phyloP scores from a whole-genome alignment of 495 filamentous ascomycete genomes.

The Xanthoparmelia taractica region DNA sequence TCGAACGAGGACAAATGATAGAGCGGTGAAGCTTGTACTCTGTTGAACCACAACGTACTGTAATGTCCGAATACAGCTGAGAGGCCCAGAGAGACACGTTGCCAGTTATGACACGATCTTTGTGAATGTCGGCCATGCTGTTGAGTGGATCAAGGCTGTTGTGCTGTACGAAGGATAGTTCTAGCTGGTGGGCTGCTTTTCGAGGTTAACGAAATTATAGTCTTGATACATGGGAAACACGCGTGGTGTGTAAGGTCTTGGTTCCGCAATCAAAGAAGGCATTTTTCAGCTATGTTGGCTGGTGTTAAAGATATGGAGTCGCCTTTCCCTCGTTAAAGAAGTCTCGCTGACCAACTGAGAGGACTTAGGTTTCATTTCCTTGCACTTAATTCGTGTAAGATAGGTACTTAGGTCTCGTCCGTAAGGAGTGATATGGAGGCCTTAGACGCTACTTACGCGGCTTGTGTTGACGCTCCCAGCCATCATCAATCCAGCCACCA shows the following conservation, averaged over 20 bases:
- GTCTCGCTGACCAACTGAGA: neutral
- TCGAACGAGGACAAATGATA: conserved; percentile 32
- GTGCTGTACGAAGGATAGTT: neutral
- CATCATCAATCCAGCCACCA: neutral
- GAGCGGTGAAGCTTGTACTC: conserved; percentile 32
- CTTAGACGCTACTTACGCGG: neutral
- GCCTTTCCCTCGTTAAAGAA: neutral
- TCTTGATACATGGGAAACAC: neutral
- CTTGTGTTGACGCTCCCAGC: neutral
- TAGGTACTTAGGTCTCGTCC: too few relatives aligned
- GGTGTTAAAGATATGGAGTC: neutral
- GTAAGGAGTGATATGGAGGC: too few relatives aligned
- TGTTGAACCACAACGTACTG: conserved; percentile 26
- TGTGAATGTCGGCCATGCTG: neutral
- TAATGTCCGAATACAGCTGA: conserved; percentile 32
- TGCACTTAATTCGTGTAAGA: neutral
- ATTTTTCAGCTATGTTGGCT: neutral
- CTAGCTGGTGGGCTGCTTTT: neutral
- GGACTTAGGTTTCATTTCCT: neutral
- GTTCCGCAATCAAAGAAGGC: neutral
- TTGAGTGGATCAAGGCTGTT: neutral
- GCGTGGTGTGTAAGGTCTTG: neutral
- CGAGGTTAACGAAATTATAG: neutral
- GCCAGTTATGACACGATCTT: neutral
- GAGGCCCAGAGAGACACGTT: conserved; percentile 10